Evolutionary conservation across 176 grass and related monocot species (phyloP).

Genomic region (Poa annua): DNA sequence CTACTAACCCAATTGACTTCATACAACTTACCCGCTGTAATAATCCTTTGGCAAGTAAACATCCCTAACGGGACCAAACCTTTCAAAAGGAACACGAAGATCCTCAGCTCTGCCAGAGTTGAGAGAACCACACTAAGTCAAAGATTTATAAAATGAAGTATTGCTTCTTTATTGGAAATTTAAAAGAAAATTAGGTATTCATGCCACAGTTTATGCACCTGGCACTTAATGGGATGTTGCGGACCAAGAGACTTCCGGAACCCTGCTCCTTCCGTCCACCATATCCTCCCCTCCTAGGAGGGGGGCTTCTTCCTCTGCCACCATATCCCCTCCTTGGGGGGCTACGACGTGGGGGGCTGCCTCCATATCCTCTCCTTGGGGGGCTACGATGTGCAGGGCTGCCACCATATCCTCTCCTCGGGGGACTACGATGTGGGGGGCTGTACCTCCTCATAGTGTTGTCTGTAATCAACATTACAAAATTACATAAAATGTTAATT

Average conservation of each 20-base stretch:
- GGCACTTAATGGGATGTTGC: slow-evolving; percentile 86
- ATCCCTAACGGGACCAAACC: slow-evolving; percentile 92
- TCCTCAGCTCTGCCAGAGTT: slow-evolving; percentile 64
- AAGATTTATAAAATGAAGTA: background rate
- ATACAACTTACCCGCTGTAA: slow-evolving; percentile 69
- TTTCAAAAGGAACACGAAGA: slow-evolving; percentile 83
- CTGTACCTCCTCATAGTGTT: slow-evolving; percentile 91
- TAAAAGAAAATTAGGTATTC: background rate
- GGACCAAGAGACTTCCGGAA: slow-evolving; percentile 80
- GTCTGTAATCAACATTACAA: background rate
- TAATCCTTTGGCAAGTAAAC: slow-evolving; percentile 93
- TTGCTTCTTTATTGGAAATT: background rate
- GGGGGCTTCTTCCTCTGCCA: slow-evolving; percentile 83
- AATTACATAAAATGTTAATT: background rate
- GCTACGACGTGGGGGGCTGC: slow-evolving; percentile 59
- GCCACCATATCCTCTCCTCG: slow-evolving; percentile 78
- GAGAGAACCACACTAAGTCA: slow-evolving; percentile 1
- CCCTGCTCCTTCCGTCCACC: slow-evolving; percentile 63
- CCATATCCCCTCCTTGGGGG: slow-evolving; percentile 83
- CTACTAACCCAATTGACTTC: background rate
- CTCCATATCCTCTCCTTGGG: slow-evolving; percentile 83
- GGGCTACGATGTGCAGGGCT: slow-evolving; percentile 65
- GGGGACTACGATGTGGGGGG: slow-evolving; percentile 74
- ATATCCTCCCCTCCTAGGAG: slow-evolving; percentile 71
- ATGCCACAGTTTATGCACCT: slow-evolving; percentile 44